phyloP scores from a whole-genome alignment of 2,329 filamentous ascomycete species.

The Fusarium sp. region DNA sequence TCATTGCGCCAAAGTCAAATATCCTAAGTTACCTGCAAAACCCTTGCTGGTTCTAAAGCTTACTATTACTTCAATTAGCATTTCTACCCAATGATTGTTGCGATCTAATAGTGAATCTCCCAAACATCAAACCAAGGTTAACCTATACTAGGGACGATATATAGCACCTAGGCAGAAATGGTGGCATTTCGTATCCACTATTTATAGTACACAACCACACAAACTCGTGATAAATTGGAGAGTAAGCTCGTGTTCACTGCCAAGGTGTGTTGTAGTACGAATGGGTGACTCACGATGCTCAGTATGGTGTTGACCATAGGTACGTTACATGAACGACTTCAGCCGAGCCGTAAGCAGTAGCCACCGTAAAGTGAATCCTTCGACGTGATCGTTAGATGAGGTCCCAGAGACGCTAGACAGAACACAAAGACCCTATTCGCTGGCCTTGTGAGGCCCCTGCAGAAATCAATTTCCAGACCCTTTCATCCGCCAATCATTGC shows the following conservation, averaged over 20 bases:
- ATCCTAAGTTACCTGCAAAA: too few species aligned
- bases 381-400: not conserved
- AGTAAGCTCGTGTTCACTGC: not conserved
- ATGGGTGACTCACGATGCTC: not conserved
- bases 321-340: too few species aligned
- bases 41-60: too few species aligned
- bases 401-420: not conserved
- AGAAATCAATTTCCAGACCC: constrained; percentile 1
- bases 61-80: too few species aligned
- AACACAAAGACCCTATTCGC: not conserved
- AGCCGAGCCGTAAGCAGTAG: not conserved
- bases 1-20: too few species aligned
- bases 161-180: not conserved
- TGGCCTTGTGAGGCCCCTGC: not conserved
- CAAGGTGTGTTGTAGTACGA: not conserved
- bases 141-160: not conserved
- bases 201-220: not conserved
- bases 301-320: not conserved
- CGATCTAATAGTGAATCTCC: too few species aligned
- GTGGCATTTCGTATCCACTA: not conserved
- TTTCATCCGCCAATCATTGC: not conserved
- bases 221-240: not conserved
- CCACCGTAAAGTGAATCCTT: not conserved
- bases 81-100: too few species aligned
- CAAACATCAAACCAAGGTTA: not conserved